Evolutionary conservation across 2,329 filamentous ascomycete species (phyloP).

Genomic region (Colletotrichum sp.): DNA sequence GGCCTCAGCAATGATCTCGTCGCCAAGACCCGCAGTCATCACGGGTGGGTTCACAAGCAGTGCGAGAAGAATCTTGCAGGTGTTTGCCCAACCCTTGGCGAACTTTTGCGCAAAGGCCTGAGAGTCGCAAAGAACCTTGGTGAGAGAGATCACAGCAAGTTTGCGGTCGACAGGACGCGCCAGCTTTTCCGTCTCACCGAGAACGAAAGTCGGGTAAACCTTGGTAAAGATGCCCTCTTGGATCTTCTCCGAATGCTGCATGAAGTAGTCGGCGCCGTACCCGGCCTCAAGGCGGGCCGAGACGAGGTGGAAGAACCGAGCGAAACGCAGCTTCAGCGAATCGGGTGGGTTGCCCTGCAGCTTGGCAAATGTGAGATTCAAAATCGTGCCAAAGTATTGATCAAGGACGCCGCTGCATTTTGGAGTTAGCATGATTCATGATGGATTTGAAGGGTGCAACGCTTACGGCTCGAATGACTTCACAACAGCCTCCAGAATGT

Average conservation of each 20-base stretch:
- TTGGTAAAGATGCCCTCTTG: constrained; percentile 82
- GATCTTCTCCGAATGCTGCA: constrained; percentile 80
- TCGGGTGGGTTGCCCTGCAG: constrained; percentile 74
- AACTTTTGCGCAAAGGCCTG: constrained; percentile 82
- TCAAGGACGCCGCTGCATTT: constrained; percentile 66
- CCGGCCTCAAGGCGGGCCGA: constrained; percentile 79
- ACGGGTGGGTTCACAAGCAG: constrained; percentile 86
- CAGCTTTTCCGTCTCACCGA: constrained; percentile 88
- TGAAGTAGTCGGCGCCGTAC: constrained; percentile 92
- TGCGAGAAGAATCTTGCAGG: constrained; percentile 87
- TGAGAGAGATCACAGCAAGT: constrained; percentile 88
- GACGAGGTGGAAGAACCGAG: constrained; percentile 93
- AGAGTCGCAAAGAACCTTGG: constrained; percentile 89
- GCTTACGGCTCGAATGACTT: constrained; percentile 74
- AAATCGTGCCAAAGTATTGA: constrained; percentile 78
- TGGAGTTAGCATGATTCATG: neutral
- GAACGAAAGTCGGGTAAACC: constrained; percentile 85
- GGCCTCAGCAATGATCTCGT: constrained; percentile 82
- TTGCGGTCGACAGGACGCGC: constrained; percentile 90
- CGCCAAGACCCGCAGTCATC: constrained; percentile 67
- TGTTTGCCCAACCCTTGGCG: constrained; percentile 89
- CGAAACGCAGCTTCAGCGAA: constrained; percentile 84
- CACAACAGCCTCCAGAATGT: constrained; percentile 84
- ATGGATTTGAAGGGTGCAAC: neutral
- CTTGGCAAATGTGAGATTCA: constrained; percentile 82